Conservation (phyloP, 805 yeast genomes). For the Yarrowia sp. region DNA sequence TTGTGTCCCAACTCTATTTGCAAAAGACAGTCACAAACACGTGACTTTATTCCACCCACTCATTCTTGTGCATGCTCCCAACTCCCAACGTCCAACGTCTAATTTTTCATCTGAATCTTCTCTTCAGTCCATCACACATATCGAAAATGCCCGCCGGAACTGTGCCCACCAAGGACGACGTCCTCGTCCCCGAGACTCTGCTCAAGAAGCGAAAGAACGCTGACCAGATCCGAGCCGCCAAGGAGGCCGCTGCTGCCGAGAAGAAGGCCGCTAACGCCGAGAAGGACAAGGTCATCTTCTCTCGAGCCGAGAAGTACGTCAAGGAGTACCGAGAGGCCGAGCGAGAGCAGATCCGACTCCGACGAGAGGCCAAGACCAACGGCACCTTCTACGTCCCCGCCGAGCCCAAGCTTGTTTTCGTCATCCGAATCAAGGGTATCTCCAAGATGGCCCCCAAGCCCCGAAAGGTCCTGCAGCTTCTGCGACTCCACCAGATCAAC, state of each 20-base stretch:
- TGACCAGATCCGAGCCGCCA: conserved; percentile 63
- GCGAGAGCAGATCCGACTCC: conserved; percentile 80
- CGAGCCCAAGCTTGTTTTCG: conserved; percentile 92
- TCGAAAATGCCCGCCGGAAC: conserved; percentile 44
- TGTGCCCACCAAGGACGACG: conserved; percentile 46
- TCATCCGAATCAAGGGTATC: conserved; percentile 99
- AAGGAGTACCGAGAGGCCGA: conserved; percentile 93
- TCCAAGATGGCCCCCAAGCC: conserved; percentile 99
- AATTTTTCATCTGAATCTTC: conserved; percentile 11
- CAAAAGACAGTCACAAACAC: conserved; percentile 40
- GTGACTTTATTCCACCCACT: background rate
- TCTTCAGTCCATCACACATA: conserved; percentile 15
- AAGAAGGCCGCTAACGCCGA: conserved; percentile 48
- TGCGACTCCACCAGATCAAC: conserved; percentile 80
- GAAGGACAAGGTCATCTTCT: conserved; percentile 66
- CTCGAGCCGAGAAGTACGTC: conserved; percentile 96
- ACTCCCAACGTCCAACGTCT: conserved; percentile 4
- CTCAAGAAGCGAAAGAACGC: conserved; percentile 66
- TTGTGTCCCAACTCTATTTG: background rate
- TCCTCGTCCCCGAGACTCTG: conserved; percentile 62
- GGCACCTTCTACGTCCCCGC: conserved; percentile 94
- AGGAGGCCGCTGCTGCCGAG: conserved; percentile 57
- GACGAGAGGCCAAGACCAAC: conserved; percentile 92
- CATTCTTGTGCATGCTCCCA: background rate
- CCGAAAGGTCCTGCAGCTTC: conserved; percentile 90